Evolutionary conservation across 1,284 basidiomycete genomes (phyloP), one percentile per base, ranked within the genome.

Genomic region (Sanghuangporus baumii): DNA sequence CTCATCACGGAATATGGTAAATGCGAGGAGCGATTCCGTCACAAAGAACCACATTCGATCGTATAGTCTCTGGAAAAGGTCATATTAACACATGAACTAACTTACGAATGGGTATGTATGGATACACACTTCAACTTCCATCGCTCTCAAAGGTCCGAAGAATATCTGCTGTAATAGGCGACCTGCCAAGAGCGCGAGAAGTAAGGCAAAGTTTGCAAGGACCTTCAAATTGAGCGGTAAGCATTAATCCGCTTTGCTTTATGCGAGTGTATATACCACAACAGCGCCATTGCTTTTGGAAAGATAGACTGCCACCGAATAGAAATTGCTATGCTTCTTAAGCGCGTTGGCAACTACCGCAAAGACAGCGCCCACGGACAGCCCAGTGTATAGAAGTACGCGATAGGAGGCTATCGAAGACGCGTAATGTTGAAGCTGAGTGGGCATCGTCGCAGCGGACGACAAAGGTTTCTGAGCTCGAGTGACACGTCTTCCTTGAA

Each of bases 21-120:
- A 91, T 2, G 96, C 96, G 55, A 99, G 79, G 46, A 99, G 80
- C 6, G 93, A 96, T 74, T 99, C 96, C 0, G 96, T 98, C 60
- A 98, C 85, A 74, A 97, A 97, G 78, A 96, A 96, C 96, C 97
- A 98, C 50, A 94, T 83, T 65, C 93, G 83, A 72, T 99, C 96
- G 74, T 97, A 97, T 1, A 99, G 80, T 52, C 96, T 90, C 93
- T 96, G 71, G 37, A 54, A 31, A 2, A 61, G 41, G 9, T 31
- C 50, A 51, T 3, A 61, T 56, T 34, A 47, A 50, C 31, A 48
- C 37, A 59, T 18, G 46, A 56, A 36, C n/a, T n/a, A 7, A 18
- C 65, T 20, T 57, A 43, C 47, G 41, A 50, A 47, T 40, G 37
- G 43, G 63, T 31, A n/a, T 47, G 40, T 52, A 58, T 52, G 3